Evolutionary conservation across 352 stramenopile species (phyloP).

Genomic region (Phytopythium montanum): DNA sequence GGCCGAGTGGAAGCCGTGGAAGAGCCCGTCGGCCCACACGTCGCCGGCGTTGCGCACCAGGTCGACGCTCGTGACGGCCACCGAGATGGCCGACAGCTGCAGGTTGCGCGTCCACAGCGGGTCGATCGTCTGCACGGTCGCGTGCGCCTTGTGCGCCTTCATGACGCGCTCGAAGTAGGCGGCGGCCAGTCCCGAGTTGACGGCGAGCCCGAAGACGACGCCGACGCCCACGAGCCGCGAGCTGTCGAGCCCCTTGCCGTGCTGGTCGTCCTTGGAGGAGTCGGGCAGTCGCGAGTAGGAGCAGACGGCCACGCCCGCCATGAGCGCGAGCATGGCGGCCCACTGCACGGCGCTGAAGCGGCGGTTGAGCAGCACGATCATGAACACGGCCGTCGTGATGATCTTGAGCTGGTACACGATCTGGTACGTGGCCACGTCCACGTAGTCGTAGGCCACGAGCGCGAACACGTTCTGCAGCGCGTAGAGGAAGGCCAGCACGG

Average conservation of each 20-base stretch:
- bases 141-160: slow-evolving; percentile 78
- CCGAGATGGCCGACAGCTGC: slow-evolving; percentile 80
- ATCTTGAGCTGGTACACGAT: slow-evolving; percentile 92
- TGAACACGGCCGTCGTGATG: slow-evolving; percentile 88
- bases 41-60: slow-evolving; percentile 61
- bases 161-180: slow-evolving; percentile 88
- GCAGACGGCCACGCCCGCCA: slow-evolving; percentile 81
- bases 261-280: slow-evolving; percentile 11
- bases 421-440: slow-evolving; percentile 88
- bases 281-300: slow-evolving; percentile 73
- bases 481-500: slow-evolving; percentile 82
- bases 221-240: slow-evolving; percentile 71
- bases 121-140: slow-evolving; percentile 74
- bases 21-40: slow-evolving; percentile 68
- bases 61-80: slow-evolving; percentile 67
- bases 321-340: slow-evolving; percentile 81
- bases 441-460: slow-evolving; percentile 85
- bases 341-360: slow-evolving; percentile 83
- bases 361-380: slow-evolving; percentile 84
- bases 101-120: slow-evolving; percentile 85
- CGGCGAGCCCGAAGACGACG: slow-evolving; percentile 70
- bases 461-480: slow-evolving; percentile 86
- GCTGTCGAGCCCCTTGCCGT: slow-evolving; percentile 31
- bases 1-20: slow-evolving; percentile 72
- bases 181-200: slow-evolving; percentile 85